Evolutionary conservation across 345 rosid species (phyloP), one percentile per base, ranked within the genome.

Genomic region (Geranium brycei): DNA sequence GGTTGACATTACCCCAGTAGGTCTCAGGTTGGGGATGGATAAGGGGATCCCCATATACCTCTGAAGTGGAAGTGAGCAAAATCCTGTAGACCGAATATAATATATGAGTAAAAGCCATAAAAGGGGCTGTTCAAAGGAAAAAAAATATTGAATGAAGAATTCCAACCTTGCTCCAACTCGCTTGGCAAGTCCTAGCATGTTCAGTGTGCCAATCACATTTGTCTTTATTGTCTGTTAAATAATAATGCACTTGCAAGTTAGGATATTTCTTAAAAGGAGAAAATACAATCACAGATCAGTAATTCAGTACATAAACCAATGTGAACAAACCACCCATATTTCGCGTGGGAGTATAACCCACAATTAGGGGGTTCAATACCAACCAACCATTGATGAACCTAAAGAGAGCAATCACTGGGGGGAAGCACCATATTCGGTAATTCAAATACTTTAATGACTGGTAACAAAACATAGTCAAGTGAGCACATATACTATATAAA

Each of bases 171-270:
- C 97, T 62, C 97, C 99, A 51, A 90, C 97, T 72, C 97, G 88
- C 81, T 93, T 90, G 60, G 99, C 97, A 61, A 93, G 97, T 67
- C 99, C 97, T 38, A 93, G 82, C 97, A 93, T 90, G 82, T 90
- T 93, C 68, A 90, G 82, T 68, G 99, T 93, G 61, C 99, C 97
- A 31, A 93, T 90, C 65, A 93, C 97, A 82, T 90, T 93, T 69
- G 99, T 93, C 84, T 90, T 93, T 60, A 93, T 90, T 16, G 97
- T 90, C 96, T 88, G 83, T 72, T 19, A 68, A 51, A 13, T 69
- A 16, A 73, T 7, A 56, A 69, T 19, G 19, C 13, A 41, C 30
- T 51, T 51, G 51, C 15, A 68, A 62, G 66, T 77, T 32, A 77
- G 79, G 65, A 5, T 59, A 16, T 40, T 8, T 57, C 61, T 65